Evolutionary conservation across 2,329 filamentous ascomycete species (phyloP).

Genomic region (Trichoderma sp.): DNA sequence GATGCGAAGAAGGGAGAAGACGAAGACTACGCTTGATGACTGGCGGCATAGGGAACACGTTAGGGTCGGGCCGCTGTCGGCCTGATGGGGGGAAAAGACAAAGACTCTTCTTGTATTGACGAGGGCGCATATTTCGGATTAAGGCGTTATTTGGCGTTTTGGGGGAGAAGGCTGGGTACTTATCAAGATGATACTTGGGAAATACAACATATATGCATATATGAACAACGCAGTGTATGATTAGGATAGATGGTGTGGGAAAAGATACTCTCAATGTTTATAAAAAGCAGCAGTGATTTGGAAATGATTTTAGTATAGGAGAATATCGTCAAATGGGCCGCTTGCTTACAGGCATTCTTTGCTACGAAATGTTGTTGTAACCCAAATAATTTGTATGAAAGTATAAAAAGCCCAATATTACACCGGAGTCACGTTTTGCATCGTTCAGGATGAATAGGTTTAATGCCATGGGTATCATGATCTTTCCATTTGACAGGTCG

Average conservation of each 20-base stretch:
- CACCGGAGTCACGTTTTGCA: neutral
- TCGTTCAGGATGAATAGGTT: neutral
- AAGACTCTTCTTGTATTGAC: neutral
- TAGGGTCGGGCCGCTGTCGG: constrained; percentile 56
- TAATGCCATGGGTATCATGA: constrained; percentile 28
- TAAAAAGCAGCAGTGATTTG: neutral
- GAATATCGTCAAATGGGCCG: neutral
- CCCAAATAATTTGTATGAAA: neutral
- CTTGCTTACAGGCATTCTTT: neutral
- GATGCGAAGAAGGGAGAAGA: constrained; percentile 53
- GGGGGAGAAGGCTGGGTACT: neutral
- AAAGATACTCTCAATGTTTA: neutral
- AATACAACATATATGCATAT: neutral
- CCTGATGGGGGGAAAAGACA: constrained; percentile 27
- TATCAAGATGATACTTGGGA: neutral
- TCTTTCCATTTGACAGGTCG: constrained; percentile 25
- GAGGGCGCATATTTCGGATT: neutral
- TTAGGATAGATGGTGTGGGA: neutral
- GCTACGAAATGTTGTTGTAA: neutral
- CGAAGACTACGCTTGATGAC: constrained; percentile 44
- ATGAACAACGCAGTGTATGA: neutral
- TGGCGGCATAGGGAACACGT: constrained; percentile 56
- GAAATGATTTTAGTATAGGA: neutral
- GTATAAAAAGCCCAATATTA: neutral
- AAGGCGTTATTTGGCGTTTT: constrained; percentile 3